Evolutionary conservation across 768 basidiomycete genomes (phyloP).

Genomic region (Panus rudis): DNA sequence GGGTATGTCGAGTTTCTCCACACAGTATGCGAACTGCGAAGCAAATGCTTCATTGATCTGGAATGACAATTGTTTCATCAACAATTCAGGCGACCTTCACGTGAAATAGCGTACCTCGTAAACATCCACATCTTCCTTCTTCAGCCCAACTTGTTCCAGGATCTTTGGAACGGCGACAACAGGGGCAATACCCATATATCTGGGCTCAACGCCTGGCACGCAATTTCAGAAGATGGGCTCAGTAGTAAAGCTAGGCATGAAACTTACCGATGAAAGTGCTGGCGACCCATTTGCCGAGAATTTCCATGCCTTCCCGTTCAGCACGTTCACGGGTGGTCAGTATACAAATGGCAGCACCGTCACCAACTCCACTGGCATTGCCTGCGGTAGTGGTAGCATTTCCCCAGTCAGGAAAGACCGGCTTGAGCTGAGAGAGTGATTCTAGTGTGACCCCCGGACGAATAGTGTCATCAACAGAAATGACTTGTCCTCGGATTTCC

Average conservation of each 20-base stretch:
- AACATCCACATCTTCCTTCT: slow-evolving; percentile 67
- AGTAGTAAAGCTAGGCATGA: neutral
- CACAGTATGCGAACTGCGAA: slow-evolving; percentile 89
- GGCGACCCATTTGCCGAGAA: slow-evolving; percentile 80
- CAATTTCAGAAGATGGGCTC: neutral
- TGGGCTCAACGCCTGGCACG: slow-evolving; percentile 62
- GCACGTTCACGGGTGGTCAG: slow-evolving; percentile 77
- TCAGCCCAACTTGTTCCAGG: slow-evolving; percentile 51
- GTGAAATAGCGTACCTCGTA: slow-evolving; percentile 48
- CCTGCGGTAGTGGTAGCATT: slow-evolving; percentile 68
- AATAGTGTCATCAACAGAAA: slow-evolving; percentile 83
- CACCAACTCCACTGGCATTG: slow-evolving; percentile 85
- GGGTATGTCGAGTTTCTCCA: slow-evolving; percentile 70
- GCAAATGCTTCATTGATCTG: slow-evolving; percentile 91
- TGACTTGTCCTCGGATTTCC: slow-evolving; percentile 55
- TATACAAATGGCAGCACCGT: slow-evolving; percentile 84
- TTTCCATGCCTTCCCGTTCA: slow-evolving; percentile 65
- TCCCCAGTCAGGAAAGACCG: slow-evolving; percentile 83
- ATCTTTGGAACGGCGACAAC: slow-evolving; percentile 66
- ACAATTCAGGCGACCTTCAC: neutral
- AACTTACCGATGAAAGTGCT: slow-evolving; percentile 66
- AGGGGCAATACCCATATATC: slow-evolving; percentile 74
- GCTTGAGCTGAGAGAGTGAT: slow-evolving; percentile 70
- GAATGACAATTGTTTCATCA: slow-evolving; percentile 1
- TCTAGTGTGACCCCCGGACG: slow-evolving; percentile 77